phyloP scores from a whole-genome alignment of 495 filamentous ascomycete species.

The Penicillium flavigenum region DNA sequence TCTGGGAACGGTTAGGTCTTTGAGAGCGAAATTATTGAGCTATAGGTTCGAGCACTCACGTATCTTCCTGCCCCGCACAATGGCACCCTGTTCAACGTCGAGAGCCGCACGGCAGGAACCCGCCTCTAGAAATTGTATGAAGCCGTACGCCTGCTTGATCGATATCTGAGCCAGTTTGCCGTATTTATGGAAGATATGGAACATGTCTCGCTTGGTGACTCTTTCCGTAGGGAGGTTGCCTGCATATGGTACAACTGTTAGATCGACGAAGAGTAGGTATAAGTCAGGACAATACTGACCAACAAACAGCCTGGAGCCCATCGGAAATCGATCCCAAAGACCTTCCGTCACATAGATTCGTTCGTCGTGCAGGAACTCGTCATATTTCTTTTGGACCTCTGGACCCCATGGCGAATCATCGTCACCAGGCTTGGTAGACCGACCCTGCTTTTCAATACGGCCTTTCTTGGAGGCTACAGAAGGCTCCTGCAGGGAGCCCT shows the following conservation, averaged over 20 bases:
- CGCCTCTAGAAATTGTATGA: slow-evolving; percentile 86
- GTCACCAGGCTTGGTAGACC: slow-evolving; percentile 35
- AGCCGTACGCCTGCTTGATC: slow-evolving; percentile 95
- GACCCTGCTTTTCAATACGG: slow-evolving; percentile 33
- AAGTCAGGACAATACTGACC: slow-evolving; percentile 56
- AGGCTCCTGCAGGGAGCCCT: slow-evolving; percentile 32
- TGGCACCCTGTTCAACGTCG: slow-evolving; percentile 70
- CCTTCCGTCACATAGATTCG: slow-evolving; percentile 80
- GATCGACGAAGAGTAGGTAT: not conserved
- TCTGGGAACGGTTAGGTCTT: slow-evolving; percentile 51
- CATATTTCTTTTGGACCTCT: slow-evolving; percentile 71
- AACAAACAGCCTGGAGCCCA: slow-evolving; percentile 84
- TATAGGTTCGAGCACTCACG: slow-evolving; percentile 60
- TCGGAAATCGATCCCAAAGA: slow-evolving; percentile 90
- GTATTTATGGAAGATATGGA: slow-evolving; percentile 81
- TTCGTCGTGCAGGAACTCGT: slow-evolving; percentile 78
- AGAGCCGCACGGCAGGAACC: slow-evolving; percentile 71
- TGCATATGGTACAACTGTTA: slow-evolving; percentile 36
- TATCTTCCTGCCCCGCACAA: slow-evolving; percentile 82
- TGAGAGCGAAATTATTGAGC: not conserved
- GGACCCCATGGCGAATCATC: slow-evolving; percentile 56
- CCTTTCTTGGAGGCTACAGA: slow-evolving; percentile 29
- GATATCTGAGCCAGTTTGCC: slow-evolving; percentile 92
- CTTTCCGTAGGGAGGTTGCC: slow-evolving; percentile 92
- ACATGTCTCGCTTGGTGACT: slow-evolving; percentile 91